Base-by-base conservation (phyloP, 495 filamentous ascomycete species). In the Aspergillus saccharolyticus region DNA sequence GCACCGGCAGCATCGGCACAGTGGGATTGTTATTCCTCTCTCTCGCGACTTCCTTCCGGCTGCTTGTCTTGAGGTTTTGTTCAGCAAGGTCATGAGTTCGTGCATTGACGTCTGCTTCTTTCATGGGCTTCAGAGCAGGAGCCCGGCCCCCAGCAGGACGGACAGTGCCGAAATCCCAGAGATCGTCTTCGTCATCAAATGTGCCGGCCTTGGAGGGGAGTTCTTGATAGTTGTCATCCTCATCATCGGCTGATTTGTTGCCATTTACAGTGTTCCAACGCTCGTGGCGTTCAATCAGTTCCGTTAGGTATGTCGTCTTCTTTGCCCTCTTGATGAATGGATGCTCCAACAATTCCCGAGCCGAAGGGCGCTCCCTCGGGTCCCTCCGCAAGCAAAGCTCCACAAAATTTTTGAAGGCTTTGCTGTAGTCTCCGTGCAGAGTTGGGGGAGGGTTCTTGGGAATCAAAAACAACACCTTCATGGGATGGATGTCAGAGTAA, bases 381-480 rank as follows among this genome's bases (percentile, higher is more conserved):
- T 96, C 91, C 44, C 92, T 87, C 52, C 88, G 84, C 64, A 97
- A 69, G 64, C 94, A 97, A 18, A 88, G 73, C 54, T 91, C 89
- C 28, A 97, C 84, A 69, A 98, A 97, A 44, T 96, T 92, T 71
- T 96, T 97, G 80, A 98, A 97, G 1, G 84, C 78, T 65, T 85
- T 89, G 60, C 84, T 91, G 69, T 94, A 98, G 58, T 90, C 85
- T 9, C 94, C 95, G 55, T 91, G 84, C 46, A 97, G 70, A 16
- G 79, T 76, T 8, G 94, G 94, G 15, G 94, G 86, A 15, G 89
- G 82, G 56, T 97, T 96, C 74, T 97, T 97, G 1, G 94, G 94
- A 55, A 98, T 97, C 55, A 97, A 76, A 69, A 98, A 97, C 22
- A 98, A 71, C 14, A 97, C 94, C 67, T 98, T 98, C 94, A 98